A percentile compares a stretch with the other conserved stretches of the same genome.
Evolutionary conservation across 2,329 filamentous ascomycete species (phyloP).

Genomic region (Tricladium varicosporioides): DNA sequence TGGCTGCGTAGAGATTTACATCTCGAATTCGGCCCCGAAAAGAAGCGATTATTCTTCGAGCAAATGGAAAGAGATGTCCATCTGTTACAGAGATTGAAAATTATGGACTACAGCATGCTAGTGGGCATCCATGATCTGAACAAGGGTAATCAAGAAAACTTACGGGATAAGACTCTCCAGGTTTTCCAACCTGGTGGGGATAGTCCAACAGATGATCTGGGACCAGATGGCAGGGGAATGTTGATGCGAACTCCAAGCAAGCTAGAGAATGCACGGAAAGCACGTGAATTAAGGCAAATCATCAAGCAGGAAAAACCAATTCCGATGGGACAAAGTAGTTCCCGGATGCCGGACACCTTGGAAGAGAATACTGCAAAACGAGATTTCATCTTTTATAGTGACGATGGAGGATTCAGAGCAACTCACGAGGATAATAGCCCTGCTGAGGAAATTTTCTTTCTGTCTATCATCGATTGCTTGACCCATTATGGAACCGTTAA

Average conservation of each 20-base stretch:
- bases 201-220: constrained; percentile 51
- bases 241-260: constrained; percentile 91
- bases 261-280: constrained; percentile 86
- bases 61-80: constrained; percentile 87
- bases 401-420: constrained; percentile 89
- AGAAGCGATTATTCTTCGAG: constrained; percentile 83
- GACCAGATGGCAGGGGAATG: constrained; percentile 43
- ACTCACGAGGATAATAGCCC: constrained; percentile 85
- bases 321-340: constrained; percentile 80
- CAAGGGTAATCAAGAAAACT: constrained; percentile 91
- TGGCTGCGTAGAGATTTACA: constrained; percentile 86
- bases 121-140: constrained; percentile 90
- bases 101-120: constrained; percentile 98
- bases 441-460: constrained; percentile 93
- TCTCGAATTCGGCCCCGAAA: constrained; percentile 83
- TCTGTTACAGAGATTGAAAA: constrained; percentile 81
- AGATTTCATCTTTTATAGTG: constrained; percentile 82
- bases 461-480: constrained; percentile 96
- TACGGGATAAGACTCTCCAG: constrained; percentile 83
- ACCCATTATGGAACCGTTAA: constrained; percentile 96
- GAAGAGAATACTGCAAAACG: constrained; percentile 68
- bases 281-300: constrained; percentile 84
- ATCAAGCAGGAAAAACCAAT: constrained; percentile 91
- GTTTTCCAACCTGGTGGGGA: constrained; percentile 90
- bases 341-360: constrained; percentile 87